Evolutionary conservation across 2,329 filamentous ascomycete species (phyloP), one percentile per base, ranked within the genome.

Genomic region (Rutstroemia sp.): DNA sequence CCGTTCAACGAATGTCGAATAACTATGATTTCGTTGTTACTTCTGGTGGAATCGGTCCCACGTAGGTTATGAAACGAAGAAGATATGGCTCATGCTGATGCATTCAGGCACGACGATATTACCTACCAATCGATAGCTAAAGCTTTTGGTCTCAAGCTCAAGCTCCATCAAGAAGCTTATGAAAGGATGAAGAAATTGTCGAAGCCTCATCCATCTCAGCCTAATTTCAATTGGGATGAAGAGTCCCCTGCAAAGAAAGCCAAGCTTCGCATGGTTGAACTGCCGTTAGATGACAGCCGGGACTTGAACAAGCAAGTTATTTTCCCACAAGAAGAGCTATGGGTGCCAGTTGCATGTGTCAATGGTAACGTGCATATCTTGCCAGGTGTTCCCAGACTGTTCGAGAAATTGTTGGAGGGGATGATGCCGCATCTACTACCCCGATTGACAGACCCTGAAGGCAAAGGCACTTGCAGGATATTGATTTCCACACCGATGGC

Each of bases 11-110:
- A 60, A 95, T 99, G 91, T 95, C 89, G 68, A 78, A 81, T 52
- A 85, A 82, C 61, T 97, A 96, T 69, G 94, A 97, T 72, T 89
- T 97, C 70, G 89, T 99, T 47, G 89, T 97, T 5, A 97, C 94
- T 6, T 94, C 88, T 65, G 92, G 94, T 63, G 92, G 94, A 30
- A 97, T 99, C 68, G 92, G 92, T 10, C 94, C 94, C 62, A 97
- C 92, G 88, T 92, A 9, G 5, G 52, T 42, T 21, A 39, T 1
- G 4, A 40, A 19, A 4, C 14, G 10, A 9, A 25, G 39, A 1
- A 23, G 25, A 4, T 3, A 54, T 42, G 42, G 2, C 10, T 2
- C 52, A 42, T 17, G n/a, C 52, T 54, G 14, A 54, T 36, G 9
- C 8, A 30, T 23, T 1, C 47, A 95, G 89, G 56, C 92, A 97